Base-by-base conservation (phyloP, 2,329 filamentous ascomycete genomes). In the Lomentospora prolificans region DNA sequence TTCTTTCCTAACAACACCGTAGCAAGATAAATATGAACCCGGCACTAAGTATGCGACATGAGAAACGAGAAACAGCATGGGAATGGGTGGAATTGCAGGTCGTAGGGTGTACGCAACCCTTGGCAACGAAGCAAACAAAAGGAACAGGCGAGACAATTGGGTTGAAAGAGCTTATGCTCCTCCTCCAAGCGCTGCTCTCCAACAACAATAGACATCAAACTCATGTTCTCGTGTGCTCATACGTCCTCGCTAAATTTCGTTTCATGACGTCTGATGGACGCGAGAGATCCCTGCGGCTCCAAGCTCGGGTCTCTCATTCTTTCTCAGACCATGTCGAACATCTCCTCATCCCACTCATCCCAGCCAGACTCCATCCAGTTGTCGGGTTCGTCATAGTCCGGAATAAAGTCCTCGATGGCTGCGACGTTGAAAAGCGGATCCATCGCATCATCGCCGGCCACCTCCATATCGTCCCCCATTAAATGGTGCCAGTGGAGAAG, bases 401-500 rank as follows among this genome's bases (percentile, higher is more conserved):
- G 14, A 39, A 12, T 17, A 41, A 41, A 41, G 36, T 5, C n/a
- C 9, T 17, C 36, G 10, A 17, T 17, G 22, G 44, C 17, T 48
- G 17, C 44, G 7, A 12, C 44, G 10, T 48, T 19, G 17, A 48
- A 48, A 27, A 48, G 22, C 12, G 44, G 44, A 48, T 44, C 19
- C 39, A n/a, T 55, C 53, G 19, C n/a, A 25, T n/a, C 46, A 33
- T 27, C 8, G 12, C 10, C 28, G 22, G 19, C 17, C 24, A 10
- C 46, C 25, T 14, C 41, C 52, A 46, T 27, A 17, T 46, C 36
- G 19, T 50, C 4, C 2, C 36, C 36, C n/a, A 50, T 27, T 7
- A 50, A 28, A 22, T 51, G 24, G 14, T 30, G 12, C 53, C 39
- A 50, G 25, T 55, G 53, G 17, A 55, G n/a, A 27, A 55, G 22